Evolutionary conservation across 371 early-diverging fungal species (phyloP), one percentile per base, ranked within the genome.

Genomic region (Mortierella sp.): DNA sequence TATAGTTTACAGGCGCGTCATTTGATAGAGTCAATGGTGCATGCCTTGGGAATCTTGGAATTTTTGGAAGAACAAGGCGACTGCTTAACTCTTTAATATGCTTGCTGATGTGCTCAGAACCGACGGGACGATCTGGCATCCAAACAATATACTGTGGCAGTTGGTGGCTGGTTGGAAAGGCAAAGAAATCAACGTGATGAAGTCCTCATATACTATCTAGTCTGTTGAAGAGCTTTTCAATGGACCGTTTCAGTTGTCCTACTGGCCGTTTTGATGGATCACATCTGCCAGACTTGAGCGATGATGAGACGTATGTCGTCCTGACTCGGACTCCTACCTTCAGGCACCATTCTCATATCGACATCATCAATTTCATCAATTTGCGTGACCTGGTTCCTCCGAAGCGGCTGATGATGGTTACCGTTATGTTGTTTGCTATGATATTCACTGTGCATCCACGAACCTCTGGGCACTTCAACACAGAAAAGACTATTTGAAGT

Each of bases 371-470:
- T 11, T 58, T 55, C 67, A 67, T 61, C 43, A 67, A 62, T 21
- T 33, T 32, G n/a, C n/a, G n/a, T n/a, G n/a, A n/a, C n/a, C n/a
- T n/a, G 11, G 81, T 85, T 11, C 83, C 79, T 3, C 74, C 84
- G 22, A 78, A 84, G 50, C 74, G 57, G 69, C 76, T 71, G 68
- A 76, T 57, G 77, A 78, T 82, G 3, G 79, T 76, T 3, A 76
- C 71, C 0, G 82, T 77, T 16, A 58, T 67, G 63, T 85, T 85
- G 83, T 81, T 76, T 38, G 65, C 72, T 22, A 69, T 69, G 36
- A 67, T 58, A 22, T 73, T 73, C 43, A 73, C 52, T 19, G 36
- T 50, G n/a, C 38, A 21, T 13, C 75, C 74, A 33, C 57, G 33
- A 8, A 69, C 50, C 9, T 47, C 45, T 57, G 72, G 70, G 8